These are phyloP conservation scores for Podaxis pistillaris DNA, from an alignment of 768 basidiomycete species.

Conservation along the genomic window DNA sequence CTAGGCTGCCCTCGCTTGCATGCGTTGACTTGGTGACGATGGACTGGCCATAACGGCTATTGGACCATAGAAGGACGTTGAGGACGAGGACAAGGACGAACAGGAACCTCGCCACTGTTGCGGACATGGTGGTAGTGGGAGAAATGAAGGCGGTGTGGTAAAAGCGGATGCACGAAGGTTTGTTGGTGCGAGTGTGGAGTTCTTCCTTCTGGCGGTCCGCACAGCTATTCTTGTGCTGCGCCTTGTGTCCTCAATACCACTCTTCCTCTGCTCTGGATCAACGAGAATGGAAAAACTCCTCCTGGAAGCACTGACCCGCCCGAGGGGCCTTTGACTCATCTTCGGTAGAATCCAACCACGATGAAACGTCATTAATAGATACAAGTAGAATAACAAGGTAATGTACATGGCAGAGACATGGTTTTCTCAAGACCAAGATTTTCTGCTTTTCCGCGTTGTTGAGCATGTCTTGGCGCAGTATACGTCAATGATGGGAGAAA, in stretches of 20 bases:
- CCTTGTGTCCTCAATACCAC: neutral
- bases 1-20: conserved; percentile 31
- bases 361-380: neutral
- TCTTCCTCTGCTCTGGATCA: neutral
- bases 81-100: conserved; percentile 53
- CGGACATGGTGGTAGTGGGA: conserved; percentile 40
- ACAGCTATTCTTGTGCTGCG: neutral
- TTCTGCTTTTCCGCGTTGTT: neutral
- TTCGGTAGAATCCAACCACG: neutral
- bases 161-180: neutral
- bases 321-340: neutral
- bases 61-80: conserved; percentile 67
- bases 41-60: conserved; percentile 46
- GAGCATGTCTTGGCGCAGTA: neutral
- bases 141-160: conserved; percentile 15
- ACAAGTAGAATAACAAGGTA: neutral
- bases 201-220: neutral
- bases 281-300: neutral
- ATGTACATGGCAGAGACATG: neutral
- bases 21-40: conserved; percentile 23
- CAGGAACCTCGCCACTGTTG: conserved; percentile 42
- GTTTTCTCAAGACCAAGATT: neutral
- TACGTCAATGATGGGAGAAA: neutral
- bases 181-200: neutral
- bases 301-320: neutral